Evolutionary conservation across 352 stramenopile species (phyloP).

Genomic region (Pythium grandisporangium): DNA sequence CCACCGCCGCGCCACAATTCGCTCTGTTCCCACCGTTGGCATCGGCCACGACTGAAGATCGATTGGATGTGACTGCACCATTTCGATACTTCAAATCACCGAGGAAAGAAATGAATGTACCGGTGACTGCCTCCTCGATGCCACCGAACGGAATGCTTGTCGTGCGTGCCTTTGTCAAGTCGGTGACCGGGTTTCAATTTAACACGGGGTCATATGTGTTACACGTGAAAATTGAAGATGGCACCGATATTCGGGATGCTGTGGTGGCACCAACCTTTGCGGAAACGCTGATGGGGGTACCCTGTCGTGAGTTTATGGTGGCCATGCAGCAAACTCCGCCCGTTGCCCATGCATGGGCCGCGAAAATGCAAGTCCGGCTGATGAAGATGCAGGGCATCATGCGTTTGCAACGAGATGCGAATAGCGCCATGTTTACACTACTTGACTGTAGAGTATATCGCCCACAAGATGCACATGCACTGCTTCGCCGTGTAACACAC

Average conservation of each 20-base stretch:
- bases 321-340: constrained; percentile 55
- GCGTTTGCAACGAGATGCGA: constrained; percentile 22
- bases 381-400: constrained; percentile 80
- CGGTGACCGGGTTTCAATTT: constrained; percentile 76
- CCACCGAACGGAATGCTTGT: constrained; percentile 4
- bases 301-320: constrained; percentile 52
- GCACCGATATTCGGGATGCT: constrained; percentile 41
- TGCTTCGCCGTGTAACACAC: constrained; percentile 35
- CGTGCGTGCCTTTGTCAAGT: constrained; percentile 74
- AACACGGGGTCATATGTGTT: constrained; percentile 59
- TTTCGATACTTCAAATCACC: constrained; percentile 16
- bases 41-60: background rate
- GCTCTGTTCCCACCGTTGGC: constrained; percentile 1
- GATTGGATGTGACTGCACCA: constrained; percentile 7
- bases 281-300: constrained; percentile 62
- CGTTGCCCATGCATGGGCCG: constrained; percentile 50
- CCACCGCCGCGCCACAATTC: constrained; percentile 3
- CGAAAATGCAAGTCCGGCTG: constrained; percentile 70
- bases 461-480: constrained; percentile 17
- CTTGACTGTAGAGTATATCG: constrained; percentile 39
- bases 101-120: too few relatives aligned
- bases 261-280: constrained; percentile 50
- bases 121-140: background rate
- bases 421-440: constrained; percentile 25
- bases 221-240: constrained; percentile 69